These are phyloP conservation scores for Wickerhamiella lipophila DNA, from an alignment of 805 yeast species.

Conservation along the genomic window DNA sequence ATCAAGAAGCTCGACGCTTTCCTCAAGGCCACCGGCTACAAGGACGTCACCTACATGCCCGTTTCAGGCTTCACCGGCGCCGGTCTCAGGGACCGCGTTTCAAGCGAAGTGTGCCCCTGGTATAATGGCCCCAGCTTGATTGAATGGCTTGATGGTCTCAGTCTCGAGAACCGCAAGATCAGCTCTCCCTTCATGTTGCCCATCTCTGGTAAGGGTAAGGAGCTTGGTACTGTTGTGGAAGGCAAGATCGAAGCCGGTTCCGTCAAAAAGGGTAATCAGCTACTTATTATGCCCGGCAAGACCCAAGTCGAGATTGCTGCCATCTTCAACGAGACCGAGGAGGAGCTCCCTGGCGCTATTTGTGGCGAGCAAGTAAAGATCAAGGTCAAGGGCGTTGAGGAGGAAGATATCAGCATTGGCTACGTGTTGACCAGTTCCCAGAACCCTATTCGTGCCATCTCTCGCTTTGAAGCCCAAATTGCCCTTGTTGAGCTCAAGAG, in stretches of 20 bases:
- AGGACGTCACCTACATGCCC: slow-evolving; percentile 86
- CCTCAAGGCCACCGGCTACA: slow-evolving; percentile 76
- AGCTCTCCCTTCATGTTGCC: slow-evolving; percentile 98
- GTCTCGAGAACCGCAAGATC: slow-evolving; percentile 69
- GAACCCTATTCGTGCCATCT: slow-evolving; percentile 83
- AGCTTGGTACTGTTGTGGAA: slow-evolving; percentile 93
- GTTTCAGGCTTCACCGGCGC: slow-evolving; percentile 98
- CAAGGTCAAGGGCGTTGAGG: slow-evolving; percentile 89
- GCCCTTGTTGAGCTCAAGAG: slow-evolving; percentile 95
- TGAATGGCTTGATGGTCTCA: slow-evolving; percentile 77
- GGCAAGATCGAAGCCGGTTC: slow-evolving; percentile 97
- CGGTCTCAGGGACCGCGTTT: slow-evolving; percentile 79
- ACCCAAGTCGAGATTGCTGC: slow-evolving; percentile 69
- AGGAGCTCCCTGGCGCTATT: slow-evolving; percentile 75
- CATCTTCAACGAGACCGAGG: slow-evolving; percentile 90
- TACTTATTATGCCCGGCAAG: slow-evolving; percentile 89
- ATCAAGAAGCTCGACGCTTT: slow-evolving; percentile 63
- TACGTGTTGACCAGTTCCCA: slow-evolving; percentile 77
- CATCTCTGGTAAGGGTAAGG: slow-evolving; percentile 86
- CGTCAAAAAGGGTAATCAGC: slow-evolving; percentile 60
- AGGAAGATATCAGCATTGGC: slow-evolving; percentile 88
- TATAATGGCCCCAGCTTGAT: slow-evolving; percentile 83
- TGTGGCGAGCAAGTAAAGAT: slow-evolving; percentile 97
- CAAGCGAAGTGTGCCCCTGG: slow-evolving; percentile 72
- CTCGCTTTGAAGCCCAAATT: slow-evolving; percentile 86